Conservation (phyloP, 768 basidiomycete species). For the Lentinula boryana region DNA sequence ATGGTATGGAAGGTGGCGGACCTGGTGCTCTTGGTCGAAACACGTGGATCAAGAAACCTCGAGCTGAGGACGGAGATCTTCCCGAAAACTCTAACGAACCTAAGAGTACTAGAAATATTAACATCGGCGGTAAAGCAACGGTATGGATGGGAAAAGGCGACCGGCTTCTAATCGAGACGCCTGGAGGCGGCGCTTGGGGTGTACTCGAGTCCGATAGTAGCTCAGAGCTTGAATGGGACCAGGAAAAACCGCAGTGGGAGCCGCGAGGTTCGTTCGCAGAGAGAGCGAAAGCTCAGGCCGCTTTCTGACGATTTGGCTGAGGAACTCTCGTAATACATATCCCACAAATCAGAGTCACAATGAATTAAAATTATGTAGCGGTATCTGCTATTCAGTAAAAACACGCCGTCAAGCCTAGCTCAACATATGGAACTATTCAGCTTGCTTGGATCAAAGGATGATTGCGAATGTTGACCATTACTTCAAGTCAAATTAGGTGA, state of each 20-base stretch:
- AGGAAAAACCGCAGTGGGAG: slow-evolving; percentile 49
- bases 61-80: slow-evolving; percentile 63
- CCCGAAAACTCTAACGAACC: slow-evolving; percentile 26
- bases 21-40: slow-evolving; percentile 70
- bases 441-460: no score
- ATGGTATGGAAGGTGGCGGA: slow-evolving; percentile 78
- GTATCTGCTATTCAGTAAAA: no score
- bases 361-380: no score
- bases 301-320: slow-evolving; percentile 30
- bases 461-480: no score
- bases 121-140: slow-evolving; percentile 86
- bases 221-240: slow-evolving; percentile 15
- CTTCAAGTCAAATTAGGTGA: no score
- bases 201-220: slow-evolving; percentile 20
- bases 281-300: slow-evolving; percentile 55
- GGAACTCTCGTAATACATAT: no score
- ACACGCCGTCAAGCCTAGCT: no score
- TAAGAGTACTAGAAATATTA: slow-evolving; percentile 51
- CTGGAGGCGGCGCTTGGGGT: slow-evolving; percentile 91
- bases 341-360: no score
- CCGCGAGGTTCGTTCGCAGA: slow-evolving; percentile 69
- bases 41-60: slow-evolving; percentile 77
- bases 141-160: slow-evolving; percentile 89
- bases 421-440: no score
- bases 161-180: slow-evolving; percentile 74